Evolutionary conservation across 2,329 filamentous ascomycete genomes (phyloP), one percentile per base, ranked within the genome.

Genomic region (Lasiodiplodia hormozganensis): DNA sequence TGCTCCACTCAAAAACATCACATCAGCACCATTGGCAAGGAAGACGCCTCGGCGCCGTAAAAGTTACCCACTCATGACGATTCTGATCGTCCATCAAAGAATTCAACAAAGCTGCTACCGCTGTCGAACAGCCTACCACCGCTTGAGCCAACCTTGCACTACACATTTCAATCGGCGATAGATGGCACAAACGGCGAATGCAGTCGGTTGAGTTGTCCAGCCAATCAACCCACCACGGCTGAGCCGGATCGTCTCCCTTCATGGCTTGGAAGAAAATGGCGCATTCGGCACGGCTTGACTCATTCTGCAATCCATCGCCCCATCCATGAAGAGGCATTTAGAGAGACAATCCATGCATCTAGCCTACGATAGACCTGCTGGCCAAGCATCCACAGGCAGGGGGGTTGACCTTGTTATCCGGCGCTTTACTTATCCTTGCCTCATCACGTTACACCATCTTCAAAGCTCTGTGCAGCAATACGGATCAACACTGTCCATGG

Each of bases 1-100:
- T 38, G 60, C 60, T 64, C 60, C 60, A 64, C 60, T 64, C 60
- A 18, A 52, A 47, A 64, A n/a, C 28, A 28, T 21, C 47, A 52
- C 58, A 51, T 34, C 40, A 18, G 16, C 28, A 23, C 11, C 10
- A 25, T 16, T 12, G 18, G n/a, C 60, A 52, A 31, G 60, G 60
- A 64, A 64, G 25, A 52, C 14, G 23, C 28, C 58, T 25, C 28
- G 43, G 43, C 28, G n/a, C 21, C 7, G 4, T n/a, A 38, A 28
- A 52, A 16, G 18, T 51, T 62, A 62, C 40, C 58, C 58, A 51
- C 58, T 7, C 18, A 28, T 62, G 58, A 62, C 58, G 58, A 51
- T 10, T 62, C 12, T 10, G 5, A 47, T 47, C 43, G 18, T n/a
- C 34, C 31, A 23, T 25, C 53, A 18, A n/a, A 11, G 5, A 23